These are phyloP conservation scores for Blastomyces parvus DNA, from an alignment of 2,329 filamentous ascomycete genomes.

Conservation along the genomic window DNA sequence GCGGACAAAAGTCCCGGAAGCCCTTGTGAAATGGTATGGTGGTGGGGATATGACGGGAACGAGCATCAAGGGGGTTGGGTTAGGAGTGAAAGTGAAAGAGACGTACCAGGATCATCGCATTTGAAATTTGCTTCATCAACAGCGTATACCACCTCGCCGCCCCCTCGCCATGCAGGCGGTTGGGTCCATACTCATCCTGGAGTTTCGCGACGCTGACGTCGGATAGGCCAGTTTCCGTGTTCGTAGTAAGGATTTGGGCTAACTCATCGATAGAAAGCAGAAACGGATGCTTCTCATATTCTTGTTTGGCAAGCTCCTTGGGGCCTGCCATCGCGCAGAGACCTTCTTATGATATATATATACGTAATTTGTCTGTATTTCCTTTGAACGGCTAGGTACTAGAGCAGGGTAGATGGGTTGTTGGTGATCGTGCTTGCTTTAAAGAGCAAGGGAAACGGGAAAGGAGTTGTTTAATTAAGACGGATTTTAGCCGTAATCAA, in stretches of 20 bases:
- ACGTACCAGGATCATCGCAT: constrained; percentile 46
- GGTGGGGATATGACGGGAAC: neutral
- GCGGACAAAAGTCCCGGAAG: neutral
- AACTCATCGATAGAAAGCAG: constrained; percentile 30
- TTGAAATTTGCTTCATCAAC: constrained; percentile 44
- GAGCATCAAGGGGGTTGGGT: neutral
- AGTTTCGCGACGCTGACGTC: constrained; percentile 36
- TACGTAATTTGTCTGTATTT: neutral
- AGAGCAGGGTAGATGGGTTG: neutral
- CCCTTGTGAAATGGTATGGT: neutral
- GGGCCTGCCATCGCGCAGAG: constrained; percentile 14
- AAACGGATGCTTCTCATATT: constrained; percentile 28
- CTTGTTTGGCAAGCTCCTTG: constrained; percentile 18
- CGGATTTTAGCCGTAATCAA: constrained; percentile 1
- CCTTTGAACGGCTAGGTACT: neutral
- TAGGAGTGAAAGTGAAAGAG: neutral
- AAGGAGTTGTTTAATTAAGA: neutral
- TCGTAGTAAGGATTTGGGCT: constrained; percentile 37
- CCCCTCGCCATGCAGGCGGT: constrained; percentile 40
- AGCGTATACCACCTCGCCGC: constrained; percentile 42
- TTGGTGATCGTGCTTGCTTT: neutral
- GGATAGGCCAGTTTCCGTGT: constrained; percentile 42
- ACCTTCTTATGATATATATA: neutral
- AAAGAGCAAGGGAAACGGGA: neutral
- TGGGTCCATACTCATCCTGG: constrained; percentile 41